A percentile compares a stretch with the other conserved stretches of the same genome.
These are phyloP conservation scores for Apiotrichum brassicae DNA, from an alignment of 1,284 basidiomycete genomes.

Conservation along the genomic window DNA sequence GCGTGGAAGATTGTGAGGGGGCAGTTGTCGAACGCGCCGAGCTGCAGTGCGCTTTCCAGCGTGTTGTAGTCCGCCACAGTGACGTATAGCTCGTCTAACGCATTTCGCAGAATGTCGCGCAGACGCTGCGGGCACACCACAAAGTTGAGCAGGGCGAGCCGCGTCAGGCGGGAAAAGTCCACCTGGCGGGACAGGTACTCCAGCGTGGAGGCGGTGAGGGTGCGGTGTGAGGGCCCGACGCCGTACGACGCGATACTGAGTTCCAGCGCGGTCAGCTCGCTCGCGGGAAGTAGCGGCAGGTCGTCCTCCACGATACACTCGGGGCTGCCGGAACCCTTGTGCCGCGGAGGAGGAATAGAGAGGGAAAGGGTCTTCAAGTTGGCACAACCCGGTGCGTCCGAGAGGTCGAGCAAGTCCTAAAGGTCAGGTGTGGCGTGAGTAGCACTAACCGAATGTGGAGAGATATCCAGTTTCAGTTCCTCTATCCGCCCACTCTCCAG, in stretches of 20 bases:
- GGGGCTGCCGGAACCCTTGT: no score
- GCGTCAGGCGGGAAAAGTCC: constrained; percentile 17
- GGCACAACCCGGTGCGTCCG: constrained; percentile 20
- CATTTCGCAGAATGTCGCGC: constrained; percentile 14
- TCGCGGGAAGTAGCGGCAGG: constrained; percentile 25
- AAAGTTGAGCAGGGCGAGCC: constrained; percentile 34
- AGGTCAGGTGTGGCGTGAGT: neutral
- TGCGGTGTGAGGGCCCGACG: constrained; percentile 5
- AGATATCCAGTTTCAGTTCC: constrained; percentile 38
- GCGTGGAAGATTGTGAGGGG: constrained; percentile 32
- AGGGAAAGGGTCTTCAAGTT: constrained; percentile 24
- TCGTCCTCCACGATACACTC: constrained; percentile 15
- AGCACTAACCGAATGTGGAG: constrained; percentile 30
- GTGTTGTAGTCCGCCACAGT: constrained; percentile 12
- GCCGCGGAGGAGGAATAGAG: no score
- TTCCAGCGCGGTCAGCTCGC: constrained; percentile 26
- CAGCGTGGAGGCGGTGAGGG: constrained; percentile 16
- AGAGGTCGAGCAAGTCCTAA: constrained; percentile 28
- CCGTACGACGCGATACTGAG: constrained; percentile 25
- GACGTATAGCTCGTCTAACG: constrained; percentile 36
- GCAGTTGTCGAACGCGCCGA: neutral
- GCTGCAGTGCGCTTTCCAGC: neutral
- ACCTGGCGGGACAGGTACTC: constrained; percentile 14
- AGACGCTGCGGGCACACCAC: constrained; percentile 17
- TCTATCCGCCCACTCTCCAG: constrained; percentile 24